Percentiles rank a stretch among this genome's conserved stretches.
Evolutionary conservation across 805 yeast species (phyloP).

Genomic region (Suhomyces tanzawaensis): DNA sequence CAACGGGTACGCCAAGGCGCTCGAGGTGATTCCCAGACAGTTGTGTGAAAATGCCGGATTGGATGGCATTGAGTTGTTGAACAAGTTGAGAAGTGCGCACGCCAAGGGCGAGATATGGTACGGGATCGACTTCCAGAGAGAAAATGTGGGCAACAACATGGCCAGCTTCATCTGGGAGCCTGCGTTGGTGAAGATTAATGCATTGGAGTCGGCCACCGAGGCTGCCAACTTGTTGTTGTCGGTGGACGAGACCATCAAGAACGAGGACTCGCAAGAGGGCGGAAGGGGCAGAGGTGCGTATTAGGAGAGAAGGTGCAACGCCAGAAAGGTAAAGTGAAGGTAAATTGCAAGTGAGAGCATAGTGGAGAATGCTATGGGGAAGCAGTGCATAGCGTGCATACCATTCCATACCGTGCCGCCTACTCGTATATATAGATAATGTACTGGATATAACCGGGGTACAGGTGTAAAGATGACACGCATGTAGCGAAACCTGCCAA

Average conservation of each 20-base stretch:
- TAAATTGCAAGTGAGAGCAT: no score
- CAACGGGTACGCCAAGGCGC: slow-evolving; percentile 88
- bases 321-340: no score
- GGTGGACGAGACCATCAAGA: slow-evolving; percentile 92
- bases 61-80: slow-evolving; percentile 92
- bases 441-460: no score
- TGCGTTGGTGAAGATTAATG: slow-evolving; percentile 86
- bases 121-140: slow-evolving; percentile 90
- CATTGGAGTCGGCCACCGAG: slow-evolving; percentile 93
- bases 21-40: slow-evolving; percentile 96
- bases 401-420: no score
- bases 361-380: no score
- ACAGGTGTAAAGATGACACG: no score
- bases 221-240: slow-evolving; percentile 90
- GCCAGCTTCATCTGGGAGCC: slow-evolving; percentile 97
- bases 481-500: no score
- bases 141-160: slow-evolving; percentile 79
- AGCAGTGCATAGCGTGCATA: no score
- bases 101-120: slow-evolving; percentile 90
- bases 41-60: slow-evolving; percentile 98
- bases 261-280: slow-evolving; percentile 53
- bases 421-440: no score
- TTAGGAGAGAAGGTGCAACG: slow-evolving; percentile 9
- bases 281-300: slow-evolving; percentile 63
- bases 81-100: slow-evolving; percentile 87